phyloP scores from a whole-genome alignment of 352 stramenopile genomes.

The Globisporangium ultimum region DNA sequence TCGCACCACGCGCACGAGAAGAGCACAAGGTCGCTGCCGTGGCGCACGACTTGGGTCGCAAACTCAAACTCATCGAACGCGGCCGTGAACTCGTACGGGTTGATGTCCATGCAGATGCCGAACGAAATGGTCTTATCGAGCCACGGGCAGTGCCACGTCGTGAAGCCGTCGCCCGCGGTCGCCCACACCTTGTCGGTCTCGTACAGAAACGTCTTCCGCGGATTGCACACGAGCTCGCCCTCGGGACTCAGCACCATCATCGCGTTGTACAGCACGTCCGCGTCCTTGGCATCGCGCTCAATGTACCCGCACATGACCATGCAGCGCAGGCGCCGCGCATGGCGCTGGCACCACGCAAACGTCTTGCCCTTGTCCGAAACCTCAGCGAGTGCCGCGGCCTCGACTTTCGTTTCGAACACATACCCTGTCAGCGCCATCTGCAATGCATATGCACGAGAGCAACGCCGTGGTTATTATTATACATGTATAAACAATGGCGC shows the following conservation, averaged over 20 bases:
- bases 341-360: slow-evolving; percentile 64
- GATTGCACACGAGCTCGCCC: slow-evolving; percentile 65
- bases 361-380: slow-evolving; percentile 41
- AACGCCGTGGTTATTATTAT: slow-evolving; percentile 3
- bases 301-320: slow-evolving; percentile 76
- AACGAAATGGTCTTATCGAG: slow-evolving; percentile 77
- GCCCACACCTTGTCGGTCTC: slow-evolving; percentile 83
- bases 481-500: too few species aligned
- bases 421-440: slow-evolving; percentile 86
- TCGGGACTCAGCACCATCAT: slow-evolving; percentile 76
- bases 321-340: slow-evolving; percentile 58
- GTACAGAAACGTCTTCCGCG: slow-evolving; percentile 82
- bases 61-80: slow-evolving; percentile 75
- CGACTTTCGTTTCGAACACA: slow-evolving; percentile 55
- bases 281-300: slow-evolving; percentile 22
- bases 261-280: slow-evolving; percentile 58
- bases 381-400: slow-evolving; percentile 66
- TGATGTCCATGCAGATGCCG: slow-evolving; percentile 91
- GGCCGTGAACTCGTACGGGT: slow-evolving; percentile 75
- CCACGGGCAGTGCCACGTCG: slow-evolving; percentile 70
- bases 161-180: slow-evolving; percentile 57
- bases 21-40: slow-evolving; percentile 69
- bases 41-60: slow-evolving; percentile 38
- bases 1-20: slow-evolving; percentile 85
- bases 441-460: background rate